Evolutionary conservation across 179 eudicot genomes (phyloP).

Genomic region (Silene coronaria): DNA sequence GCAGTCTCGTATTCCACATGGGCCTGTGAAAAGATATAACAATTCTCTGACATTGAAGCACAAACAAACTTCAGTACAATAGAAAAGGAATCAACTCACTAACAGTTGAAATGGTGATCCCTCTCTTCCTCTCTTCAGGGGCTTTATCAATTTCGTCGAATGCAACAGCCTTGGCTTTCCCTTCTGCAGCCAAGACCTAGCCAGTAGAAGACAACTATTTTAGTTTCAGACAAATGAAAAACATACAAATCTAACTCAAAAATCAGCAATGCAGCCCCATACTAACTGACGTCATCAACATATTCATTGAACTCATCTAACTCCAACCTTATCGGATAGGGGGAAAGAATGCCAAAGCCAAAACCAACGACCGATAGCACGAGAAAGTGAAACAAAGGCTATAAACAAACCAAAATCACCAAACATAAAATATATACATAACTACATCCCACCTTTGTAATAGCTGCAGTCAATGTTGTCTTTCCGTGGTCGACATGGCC

Average conservation of each 20-base stretch:
- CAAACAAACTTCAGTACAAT: neutral
- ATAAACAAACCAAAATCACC: neutral
- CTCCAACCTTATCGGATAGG: neutral
- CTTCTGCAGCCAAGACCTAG: slow-evolving; percentile 84
- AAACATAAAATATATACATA: neutral
- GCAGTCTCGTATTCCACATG: slow-evolving; percentile 96
- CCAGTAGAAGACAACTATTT: slow-evolving; percentile 6
- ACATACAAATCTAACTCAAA: neutral
- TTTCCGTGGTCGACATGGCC: slow-evolving; percentile 99
- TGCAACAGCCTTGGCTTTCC: slow-evolving; percentile 89
- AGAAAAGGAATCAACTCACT: slow-evolving; percentile 15
- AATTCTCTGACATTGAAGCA: neutral
- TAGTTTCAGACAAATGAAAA: neutral
- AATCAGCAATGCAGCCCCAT: neutral
- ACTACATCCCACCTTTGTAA: slow-evolving; percentile 57
- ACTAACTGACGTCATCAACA: neutral
- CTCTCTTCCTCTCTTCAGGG: slow-evolving; percentile 96
- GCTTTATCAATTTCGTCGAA: slow-evolving; percentile 99
- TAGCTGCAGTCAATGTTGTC: slow-evolving; percentile 96
- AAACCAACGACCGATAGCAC: neutral
- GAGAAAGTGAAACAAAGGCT: neutral
- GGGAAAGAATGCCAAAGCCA: neutral
- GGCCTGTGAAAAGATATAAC: slow-evolving; percentile 46
- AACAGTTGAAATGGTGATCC: slow-evolving; percentile 89
- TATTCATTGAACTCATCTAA: neutral